phyloP scores from a whole-genome alignment of 1,139 yeast genomes.

The Geotrichum siamense region DNA sequence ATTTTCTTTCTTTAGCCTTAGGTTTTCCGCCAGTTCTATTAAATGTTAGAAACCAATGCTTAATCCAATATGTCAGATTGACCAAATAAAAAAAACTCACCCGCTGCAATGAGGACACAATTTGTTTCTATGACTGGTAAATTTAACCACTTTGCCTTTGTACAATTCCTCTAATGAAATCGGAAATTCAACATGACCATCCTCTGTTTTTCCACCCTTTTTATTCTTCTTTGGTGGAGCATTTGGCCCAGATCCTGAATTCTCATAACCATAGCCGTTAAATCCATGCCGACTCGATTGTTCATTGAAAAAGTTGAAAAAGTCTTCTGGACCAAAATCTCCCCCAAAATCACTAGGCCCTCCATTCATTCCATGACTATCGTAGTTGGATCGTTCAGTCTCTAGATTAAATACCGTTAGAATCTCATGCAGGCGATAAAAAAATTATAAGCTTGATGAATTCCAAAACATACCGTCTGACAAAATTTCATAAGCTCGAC shows the following conservation, averaged over 20 bases:
- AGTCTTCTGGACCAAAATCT: constrained; percentile 56
- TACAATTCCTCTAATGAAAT: constrained; percentile 67
- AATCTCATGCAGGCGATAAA: background rate
- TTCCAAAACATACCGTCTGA: constrained; percentile 45
- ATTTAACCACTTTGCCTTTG: constrained; percentile 80
- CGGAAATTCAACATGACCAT: constrained; percentile 57
- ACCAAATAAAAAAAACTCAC: constrained; percentile 9
- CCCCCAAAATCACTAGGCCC: constrained; percentile 24
- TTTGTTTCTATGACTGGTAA: constrained; percentile 64
- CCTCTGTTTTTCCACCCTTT: constrained; percentile 45
- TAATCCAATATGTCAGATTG: background rate
- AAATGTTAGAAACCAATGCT: background rate
- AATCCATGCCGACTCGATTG: constrained; percentile 23
- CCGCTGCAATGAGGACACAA: constrained; percentile 71
- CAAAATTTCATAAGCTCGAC: constrained; percentile 70
- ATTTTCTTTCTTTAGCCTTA: constrained; percentile 49
- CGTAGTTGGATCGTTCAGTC: constrained; percentile 17
- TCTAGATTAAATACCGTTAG: constrained; percentile 8
- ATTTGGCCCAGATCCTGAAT: constrained; percentile 16
- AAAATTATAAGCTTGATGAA: background rate
- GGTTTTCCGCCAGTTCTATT: constrained; percentile 51
- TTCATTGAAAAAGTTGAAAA: constrained; percentile 55
- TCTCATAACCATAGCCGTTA: constrained; percentile 22
- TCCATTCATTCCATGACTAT: constrained; percentile 11
- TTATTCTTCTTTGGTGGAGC: constrained; percentile 17